Evolutionary conservation across 768 basidiomycete genomes (phyloP), one percentile per base, ranked within the genome.

Genomic region (Asterophora parasitica): DNA sequence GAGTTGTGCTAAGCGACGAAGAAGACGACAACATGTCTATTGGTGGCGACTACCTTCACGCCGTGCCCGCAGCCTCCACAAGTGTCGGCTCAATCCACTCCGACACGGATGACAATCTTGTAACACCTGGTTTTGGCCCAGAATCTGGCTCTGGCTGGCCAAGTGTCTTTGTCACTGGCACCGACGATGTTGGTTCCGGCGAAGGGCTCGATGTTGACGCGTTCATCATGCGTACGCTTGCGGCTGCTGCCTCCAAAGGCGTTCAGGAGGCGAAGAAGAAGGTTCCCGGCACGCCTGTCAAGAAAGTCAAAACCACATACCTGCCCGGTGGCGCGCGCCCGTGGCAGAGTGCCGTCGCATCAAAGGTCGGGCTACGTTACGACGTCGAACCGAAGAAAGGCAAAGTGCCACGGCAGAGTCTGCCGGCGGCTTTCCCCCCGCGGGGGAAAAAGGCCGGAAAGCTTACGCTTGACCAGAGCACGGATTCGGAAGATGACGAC

Each of bases 241-340:
- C 76, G 5, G 73, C 77, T 3, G 73, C 77, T 3, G 79, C 78
- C 9, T 71, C 76, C 11, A 84, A 81, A 50, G 71, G 70, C 2
- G 65, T 71, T 26, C 60, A 57, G 4, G 68, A 71, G 55, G 65
- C 67, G 19, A 60, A 63, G 43, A 89, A 87, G 72, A 82, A 74
- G 47, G 78, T 79, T 5, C 88, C 88, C 1, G 87, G 85, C 0
- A 91, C 88, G 11, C 88, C 88, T 1, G 85, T 88, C n/a, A 91
- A 91, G 73, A 81, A 75, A 59, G 63, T 73, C 48, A 83, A 83
- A 65, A 81, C 78, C 16, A 73, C 76, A 33, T 72, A 78, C 58
- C 66, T 83, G 30, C 69, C 72, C 23, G 72, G 72, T 50, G 72
- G 71, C 48, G 76, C 79, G 42, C 72, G 87, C 8, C 85, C 83